Percentiles rank a stretch among this genome's conserved stretches.
Conservation (phyloP, 2,329 filamentous ascomycete genomes). For the Phoma sp. region DNA sequence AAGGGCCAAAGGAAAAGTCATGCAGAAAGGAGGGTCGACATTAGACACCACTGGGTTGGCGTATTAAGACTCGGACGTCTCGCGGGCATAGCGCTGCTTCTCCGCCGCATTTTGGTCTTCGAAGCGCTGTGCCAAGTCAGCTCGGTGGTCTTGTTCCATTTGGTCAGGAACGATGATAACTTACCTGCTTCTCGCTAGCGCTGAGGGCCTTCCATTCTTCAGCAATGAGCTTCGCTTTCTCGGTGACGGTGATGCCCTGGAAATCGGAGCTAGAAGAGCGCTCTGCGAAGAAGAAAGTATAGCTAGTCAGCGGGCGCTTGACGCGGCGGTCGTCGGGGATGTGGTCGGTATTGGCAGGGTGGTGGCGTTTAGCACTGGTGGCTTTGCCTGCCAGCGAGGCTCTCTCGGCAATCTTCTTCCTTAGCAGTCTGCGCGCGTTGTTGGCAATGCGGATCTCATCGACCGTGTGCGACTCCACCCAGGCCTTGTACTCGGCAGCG, state of each 20-base stretch:
- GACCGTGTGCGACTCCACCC: constrained; percentile 62
- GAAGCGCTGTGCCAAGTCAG: constrained; percentile 41
- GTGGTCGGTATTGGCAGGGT: constrained; percentile 14
- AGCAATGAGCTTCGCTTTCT: constrained; percentile 50
- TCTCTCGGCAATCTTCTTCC: constrained; percentile 22
- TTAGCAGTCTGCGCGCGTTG: constrained; percentile 55
- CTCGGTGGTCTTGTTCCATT: not conserved
- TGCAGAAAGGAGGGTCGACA: not conserved
- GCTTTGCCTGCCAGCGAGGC: not conserved
- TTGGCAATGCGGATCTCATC: constrained; percentile 66
- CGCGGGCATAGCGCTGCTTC: constrained; percentile 32
- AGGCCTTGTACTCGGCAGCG: constrained; percentile 55
- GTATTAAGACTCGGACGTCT: not conserved
- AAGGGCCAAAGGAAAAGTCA: constrained; percentile 5
- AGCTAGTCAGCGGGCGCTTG: constrained; percentile 52
- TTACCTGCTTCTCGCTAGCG: constrained; percentile 56
- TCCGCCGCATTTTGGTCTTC: constrained; percentile 35
- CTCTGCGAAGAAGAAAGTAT: constrained; percentile 53
- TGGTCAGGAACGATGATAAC: not conserved
- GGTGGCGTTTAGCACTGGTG: constrained; percentile 1
- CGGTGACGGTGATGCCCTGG: constrained; percentile 50
- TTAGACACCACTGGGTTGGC: too few relatives aligned
- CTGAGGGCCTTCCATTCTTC: constrained; percentile 58
- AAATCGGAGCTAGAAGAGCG: constrained; percentile 58
- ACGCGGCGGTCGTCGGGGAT: constrained; percentile 63